Evolutionary conservation across 106 monocot genomes (phyloP), one percentile per base, ranked within the genome.

Genomic region (Amphibolis antarctica): DNA sequence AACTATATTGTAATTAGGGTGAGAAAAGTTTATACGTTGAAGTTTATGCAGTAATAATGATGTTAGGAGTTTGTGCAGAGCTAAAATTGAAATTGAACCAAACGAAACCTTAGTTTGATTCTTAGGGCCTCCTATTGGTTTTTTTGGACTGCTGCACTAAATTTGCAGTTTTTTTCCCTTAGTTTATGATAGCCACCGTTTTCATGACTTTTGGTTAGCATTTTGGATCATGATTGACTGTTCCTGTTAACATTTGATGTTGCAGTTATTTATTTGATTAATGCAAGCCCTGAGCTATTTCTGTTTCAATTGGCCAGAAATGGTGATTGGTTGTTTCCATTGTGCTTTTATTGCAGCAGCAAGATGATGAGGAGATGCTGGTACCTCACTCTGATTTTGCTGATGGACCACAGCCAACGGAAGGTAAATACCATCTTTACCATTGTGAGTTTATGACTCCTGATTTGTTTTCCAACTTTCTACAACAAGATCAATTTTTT

Each of bases 281-380:
- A 69, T 69, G 64, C 69, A 47, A 30, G 23, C 27, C 44, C 23
- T 58, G 22, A 18, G 24, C 27, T 46, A 49, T 66, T 42, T 44
- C 68, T 61, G 59, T 13, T 66, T 44, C 20, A 11, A 45, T 20
- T 42, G 53, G 44, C 28, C 5, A 28, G 27, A 28, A 15, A 13
- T 29, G 18, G 30, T 46, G 57, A 31, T 69, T 17, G 17, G 42
- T 26, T 54, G 19, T 17, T 27, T 70, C 28, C 17, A 0, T 46
- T 45, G 60, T 45, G 44, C 62, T 69, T 67, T 28, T 57, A 26
- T 42, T 53, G 53, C 55, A 44, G 66, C 76, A 70, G 69, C 87
- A 77, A 47, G 83, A 83, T 63, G 83, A 87, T 42, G 87, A 87
- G 17, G 86, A 87, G 75, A 80, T 80, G 80, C 49, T 87, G 57